Evolutionary conservation across 2,329 filamentous ascomycete genomes (phyloP), one percentile per base, ranked within the genome.

Genomic region (Lachnellula willkommii): DNA sequence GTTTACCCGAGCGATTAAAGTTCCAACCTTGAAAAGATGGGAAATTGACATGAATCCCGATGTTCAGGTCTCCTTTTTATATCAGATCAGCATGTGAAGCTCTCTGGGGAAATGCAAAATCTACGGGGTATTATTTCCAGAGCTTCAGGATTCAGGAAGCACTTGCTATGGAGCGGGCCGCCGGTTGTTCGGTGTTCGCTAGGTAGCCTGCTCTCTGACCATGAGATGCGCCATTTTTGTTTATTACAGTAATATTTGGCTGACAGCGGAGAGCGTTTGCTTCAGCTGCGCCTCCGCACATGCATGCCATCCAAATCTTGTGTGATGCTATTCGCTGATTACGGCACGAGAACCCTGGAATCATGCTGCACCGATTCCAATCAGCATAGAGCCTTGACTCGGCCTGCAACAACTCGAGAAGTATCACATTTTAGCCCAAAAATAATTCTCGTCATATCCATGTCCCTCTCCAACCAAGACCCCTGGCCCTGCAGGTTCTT

Each of bases 341-440:
- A 8, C 55, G 56, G 46, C 48, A 20, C n/a, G 39, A 52, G 28
- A 32, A 53, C 53, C 54, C 48, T 54, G 46, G 50, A 37, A 24
- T 50, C 50, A 9, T 49, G 52, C 53, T 35, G n/a, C 49, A 37
- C 42, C 20, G 45, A 47, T 54, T 46, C 50, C 32, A 54, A 53
- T 35, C 39, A 52, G 49, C 46, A 37, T 47, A 47, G 45, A 46
- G 45, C 59, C 42, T 37, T 57, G 56, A 56, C 51, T 52, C 46
- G 54, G 49, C 47, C 58, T 63, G 62, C 62, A 63, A 50, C 26
- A 52, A 51, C 35, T 54, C 24, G 32, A 40, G 53, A 48, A 53
- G 57, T 50, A 61, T 64, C 62, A 63, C 59, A 37, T 50, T 45
- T 32, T 32, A 32, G 28, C 28, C 28, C 28, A 32, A 32, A 32